These are phyloP conservation scores for Crithidia bombi DNA, from an alignment of 208 protist genomes.

Conservation along the genomic window DNA sequence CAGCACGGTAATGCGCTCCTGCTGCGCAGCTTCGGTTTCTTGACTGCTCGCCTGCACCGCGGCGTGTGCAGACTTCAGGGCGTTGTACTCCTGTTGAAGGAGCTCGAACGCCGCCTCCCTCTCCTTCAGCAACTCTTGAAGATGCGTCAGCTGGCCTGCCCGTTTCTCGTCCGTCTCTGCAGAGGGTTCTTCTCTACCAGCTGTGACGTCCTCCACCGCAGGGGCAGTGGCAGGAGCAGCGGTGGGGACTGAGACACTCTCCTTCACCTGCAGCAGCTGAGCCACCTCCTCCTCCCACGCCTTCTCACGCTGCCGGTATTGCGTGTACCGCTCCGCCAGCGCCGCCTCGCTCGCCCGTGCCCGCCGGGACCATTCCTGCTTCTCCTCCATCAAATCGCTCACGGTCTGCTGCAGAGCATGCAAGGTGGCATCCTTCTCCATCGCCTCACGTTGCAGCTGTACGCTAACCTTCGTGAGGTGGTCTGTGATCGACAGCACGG, in stretches of 20 bases:
- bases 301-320: constrained; percentile 25
- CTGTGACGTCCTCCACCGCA: not conserved
- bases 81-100: constrained; percentile 14
- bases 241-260: not conserved
- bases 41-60: constrained; percentile 19
- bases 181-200: not conserved
- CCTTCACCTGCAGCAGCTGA: constrained; percentile 16
- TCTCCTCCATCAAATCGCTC: constrained; percentile 24
- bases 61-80: constrained; percentile 14
- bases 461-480: constrained; percentile 17
- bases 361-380: constrained; percentile 27
- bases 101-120: not conserved
- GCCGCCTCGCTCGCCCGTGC: constrained; percentile 28
- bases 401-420: constrained; percentile 17
- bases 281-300: constrained; percentile 23
- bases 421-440: constrained; percentile 18
- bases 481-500: constrained; percentile 26
- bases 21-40: not conserved
- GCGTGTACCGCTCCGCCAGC: constrained; percentile 28
- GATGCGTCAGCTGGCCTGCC: not conserved
- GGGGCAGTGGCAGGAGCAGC: not conserved
- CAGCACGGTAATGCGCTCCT: constrained; percentile 21
- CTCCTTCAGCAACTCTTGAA: constrained; percentile 9
- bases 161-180: not conserved
- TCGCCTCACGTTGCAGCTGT: constrained; percentile 21